A percentile compares a stretch with the other conserved stretches of the same genome.
phyloP scores from a whole-genome alignment of 2,329 filamentous ascomycete genomes.

The Trichoderma breve region DNA sequence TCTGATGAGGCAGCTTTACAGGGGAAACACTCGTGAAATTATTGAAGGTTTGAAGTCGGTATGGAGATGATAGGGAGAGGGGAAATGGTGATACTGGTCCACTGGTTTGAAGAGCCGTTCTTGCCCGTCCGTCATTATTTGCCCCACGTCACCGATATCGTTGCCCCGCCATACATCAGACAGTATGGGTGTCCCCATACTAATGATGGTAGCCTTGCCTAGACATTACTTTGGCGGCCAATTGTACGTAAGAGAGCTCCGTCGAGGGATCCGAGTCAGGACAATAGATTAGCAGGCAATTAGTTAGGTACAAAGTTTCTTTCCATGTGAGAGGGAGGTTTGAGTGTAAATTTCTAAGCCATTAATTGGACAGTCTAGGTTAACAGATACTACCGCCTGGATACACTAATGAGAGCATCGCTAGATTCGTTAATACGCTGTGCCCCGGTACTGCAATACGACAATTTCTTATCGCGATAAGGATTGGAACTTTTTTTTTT shows the following conservation, averaged over 20 bases:
- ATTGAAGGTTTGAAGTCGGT: neutral
- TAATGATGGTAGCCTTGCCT: neutral
- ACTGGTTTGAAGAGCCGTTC: neutral
- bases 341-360: neutral
- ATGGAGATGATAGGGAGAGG: slow-evolving; percentile 11
- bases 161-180: slow-evolving; percentile 11
- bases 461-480: slow-evolving; percentile 16
- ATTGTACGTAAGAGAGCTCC: neutral
- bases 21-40: neutral
- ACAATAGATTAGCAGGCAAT: neutral
- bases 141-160: slow-evolving; percentile 21
- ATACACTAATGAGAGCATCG: neutral
- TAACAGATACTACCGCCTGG: neutral
- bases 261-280: neutral
- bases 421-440: neutral
- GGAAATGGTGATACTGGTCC: slow-evolving; percentile 4
- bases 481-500: slow-evolving; percentile 26
- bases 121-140: slow-evolving; percentile 10
- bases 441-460: slow-evolving; percentile 13
- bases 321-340: neutral
- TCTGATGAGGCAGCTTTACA: neutral
- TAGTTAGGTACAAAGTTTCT: neutral
- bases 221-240: neutral
- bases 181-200: neutral
- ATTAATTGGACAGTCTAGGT: neutral